phyloP scores from a whole-genome alignment of 2,329 filamentous ascomycete species.

The Colletotrichum gigasporum region DNA sequence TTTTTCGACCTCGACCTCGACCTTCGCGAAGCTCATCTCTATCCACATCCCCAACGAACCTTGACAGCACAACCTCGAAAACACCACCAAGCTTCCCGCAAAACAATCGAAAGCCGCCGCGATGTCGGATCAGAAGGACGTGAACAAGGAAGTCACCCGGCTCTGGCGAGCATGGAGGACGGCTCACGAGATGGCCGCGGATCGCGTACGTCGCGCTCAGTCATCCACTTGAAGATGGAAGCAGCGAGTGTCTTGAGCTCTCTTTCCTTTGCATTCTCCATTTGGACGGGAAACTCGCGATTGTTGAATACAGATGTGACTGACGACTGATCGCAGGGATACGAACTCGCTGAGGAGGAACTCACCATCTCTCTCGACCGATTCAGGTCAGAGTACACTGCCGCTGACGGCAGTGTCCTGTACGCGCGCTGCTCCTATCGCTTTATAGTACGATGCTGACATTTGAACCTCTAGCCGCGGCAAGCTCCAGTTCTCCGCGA shows the following conservation, averaged over 20 bases:
- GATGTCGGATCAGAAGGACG: slow-evolving; percentile 57
- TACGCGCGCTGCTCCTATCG: slow-evolving; percentile 55
- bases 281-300: background rate
- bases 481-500: slow-evolving; percentile 88
- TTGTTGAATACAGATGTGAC: background rate
- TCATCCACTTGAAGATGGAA: background rate
- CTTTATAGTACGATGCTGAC: slow-evolving; percentile 1
- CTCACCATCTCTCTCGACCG: slow-evolving; percentile 85
- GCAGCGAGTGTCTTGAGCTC: background rate
- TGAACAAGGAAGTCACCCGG: slow-evolving; percentile 66
- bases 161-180: slow-evolving; percentile 96
- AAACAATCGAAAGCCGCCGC: slow-evolving; percentile 16
- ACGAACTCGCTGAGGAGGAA: slow-evolving; percentile 90
- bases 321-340: slow-evolving; percentile 71
- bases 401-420: slow-evolving; percentile 79
- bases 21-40: background rate
- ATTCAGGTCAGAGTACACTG: slow-evolving; percentile 78
- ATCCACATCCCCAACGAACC: too few species aligned
- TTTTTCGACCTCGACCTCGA: slow-evolving; percentile 2
- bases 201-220: slow-evolving; percentile 72
- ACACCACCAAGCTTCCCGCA: too few species aligned
- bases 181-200: slow-evolving; percentile 92
- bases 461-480: slow-evolving; percentile 67
- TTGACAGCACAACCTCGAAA: background rate
- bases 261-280: too few species aligned